These are phyloP conservation scores for Monilinia laxa DNA, from an alignment of 2,329 filamentous ascomycete species.

Conservation along the genomic window DNA sequence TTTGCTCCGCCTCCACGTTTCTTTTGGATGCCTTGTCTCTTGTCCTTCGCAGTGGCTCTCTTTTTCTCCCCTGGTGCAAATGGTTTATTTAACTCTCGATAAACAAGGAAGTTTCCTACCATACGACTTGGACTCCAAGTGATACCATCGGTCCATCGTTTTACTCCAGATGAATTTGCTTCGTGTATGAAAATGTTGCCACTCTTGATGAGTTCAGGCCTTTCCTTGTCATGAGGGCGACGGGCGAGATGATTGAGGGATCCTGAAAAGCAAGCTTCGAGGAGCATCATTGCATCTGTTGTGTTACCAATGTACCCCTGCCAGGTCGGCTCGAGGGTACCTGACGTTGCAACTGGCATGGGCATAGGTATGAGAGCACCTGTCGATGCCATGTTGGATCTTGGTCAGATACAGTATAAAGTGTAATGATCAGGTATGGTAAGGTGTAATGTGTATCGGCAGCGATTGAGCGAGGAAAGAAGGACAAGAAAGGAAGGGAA, in stretches of 20 bases:
- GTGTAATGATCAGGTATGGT: not conserved
- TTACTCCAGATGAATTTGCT: slow-evolving; percentile 86
- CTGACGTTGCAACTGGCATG: slow-evolving; percentile 30
- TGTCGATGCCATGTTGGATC: slow-evolving; percentile 9
- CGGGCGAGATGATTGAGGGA: slow-evolving; percentile 73
- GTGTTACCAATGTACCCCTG: slow-evolving; percentile 36
- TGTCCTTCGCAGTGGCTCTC: slow-evolving; percentile 71
- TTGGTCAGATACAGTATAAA: not conserved
- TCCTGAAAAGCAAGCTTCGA: slow-evolving; percentile 75
- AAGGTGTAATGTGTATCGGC: not conserved
- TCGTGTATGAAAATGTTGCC: slow-evolving; percentile 91
- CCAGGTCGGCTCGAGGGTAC: slow-evolving; percentile 33
- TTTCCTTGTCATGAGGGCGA: slow-evolving; percentile 82
- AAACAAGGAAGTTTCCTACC: slow-evolving; percentile 94
- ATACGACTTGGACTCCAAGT: slow-evolving; percentile 93
- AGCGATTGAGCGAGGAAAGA: not conserved
- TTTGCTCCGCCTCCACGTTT: slow-evolving; percentile 27
- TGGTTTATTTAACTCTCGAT: slow-evolving; percentile 96
- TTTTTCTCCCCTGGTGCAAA: slow-evolving; percentile 85
- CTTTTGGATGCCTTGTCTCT: slow-evolving; percentile 41
- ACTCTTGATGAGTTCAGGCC: slow-evolving; percentile 72
- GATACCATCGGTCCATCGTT: slow-evolving; percentile 90
- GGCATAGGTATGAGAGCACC: slow-evolving; percentile 7
- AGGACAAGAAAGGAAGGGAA: not conserved
- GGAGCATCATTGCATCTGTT: slow-evolving; percentile 68